phyloP scores from a whole-genome alignment of 2,329 filamentous ascomycete species.

The Dothideomycetes sp. region DNA sequence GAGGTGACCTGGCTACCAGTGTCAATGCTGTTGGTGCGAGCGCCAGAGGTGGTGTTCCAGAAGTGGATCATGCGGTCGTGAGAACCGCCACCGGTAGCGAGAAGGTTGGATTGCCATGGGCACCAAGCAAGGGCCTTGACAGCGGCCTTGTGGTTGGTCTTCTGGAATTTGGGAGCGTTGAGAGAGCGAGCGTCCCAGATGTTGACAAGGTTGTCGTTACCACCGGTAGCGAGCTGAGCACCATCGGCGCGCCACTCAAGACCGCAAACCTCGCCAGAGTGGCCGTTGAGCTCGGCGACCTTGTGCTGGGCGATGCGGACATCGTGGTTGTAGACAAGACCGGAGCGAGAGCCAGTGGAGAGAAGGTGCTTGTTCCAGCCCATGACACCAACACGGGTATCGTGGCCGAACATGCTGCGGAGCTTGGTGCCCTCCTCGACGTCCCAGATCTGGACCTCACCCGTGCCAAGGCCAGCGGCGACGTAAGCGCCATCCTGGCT shows the following conservation, averaged over 20 bases:
- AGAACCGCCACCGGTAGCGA: slow-evolving; percentile 90
- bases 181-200: slow-evolving; percentile 98
- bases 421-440: slow-evolving; percentile 91
- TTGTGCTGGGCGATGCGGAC: slow-evolving; percentile 97
- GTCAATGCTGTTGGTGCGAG: slow-evolving; percentile 97
- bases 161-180: slow-evolving; percentile 92
- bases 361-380: slow-evolving; percentile 98
- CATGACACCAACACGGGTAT: slow-evolving; percentile 94
- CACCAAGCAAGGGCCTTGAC: slow-evolving; percentile 99
- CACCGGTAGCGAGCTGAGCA: slow-evolving; percentile 90
- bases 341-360: slow-evolving; percentile 87
- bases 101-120: slow-evolving; percentile 95
- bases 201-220: slow-evolving; percentile 96
- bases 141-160: slow-evolving; percentile 98
- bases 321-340: slow-evolving; percentile 96
- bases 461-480: slow-evolving; percentile 83
- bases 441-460: slow-evolving; percentile 99
- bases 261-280: slow-evolving; percentile 95
- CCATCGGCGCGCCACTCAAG: slow-evolving; percentile 97
- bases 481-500: slow-evolving; percentile 95
- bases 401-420: slow-evolving; percentile 96
- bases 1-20: slow-evolving; percentile 96
- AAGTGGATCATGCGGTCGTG: slow-evolving; percentile 99
- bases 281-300: slow-evolving; percentile 88
- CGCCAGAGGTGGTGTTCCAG: slow-evolving; percentile 98